phyloP scores from a whole-genome alignment of 352 stramenopile species.

The Phytophthora podocarpi region DNA sequence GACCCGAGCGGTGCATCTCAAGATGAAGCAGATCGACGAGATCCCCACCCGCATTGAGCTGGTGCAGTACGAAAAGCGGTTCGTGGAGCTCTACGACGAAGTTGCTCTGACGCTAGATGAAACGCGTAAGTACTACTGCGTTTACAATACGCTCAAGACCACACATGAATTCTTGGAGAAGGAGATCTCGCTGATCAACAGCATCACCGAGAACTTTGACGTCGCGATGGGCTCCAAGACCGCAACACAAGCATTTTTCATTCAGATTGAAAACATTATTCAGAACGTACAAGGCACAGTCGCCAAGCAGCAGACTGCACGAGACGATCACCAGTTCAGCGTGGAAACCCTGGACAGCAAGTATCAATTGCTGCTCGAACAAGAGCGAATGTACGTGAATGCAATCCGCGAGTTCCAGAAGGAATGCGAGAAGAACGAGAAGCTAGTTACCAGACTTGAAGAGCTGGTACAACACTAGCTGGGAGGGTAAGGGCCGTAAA shows the following conservation, averaged over 20 bases:
- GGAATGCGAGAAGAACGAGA: conserved; percentile 89
- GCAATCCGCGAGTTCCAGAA: conserved; percentile 89
- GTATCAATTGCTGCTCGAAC: conserved; percentile 77
- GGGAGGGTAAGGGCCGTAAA: neutral
- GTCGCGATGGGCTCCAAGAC: conserved; percentile 71
- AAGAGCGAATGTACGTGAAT: conserved; percentile 84
- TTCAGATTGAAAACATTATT: conserved; percentile 76
- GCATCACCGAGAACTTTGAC: conserved; percentile 85
- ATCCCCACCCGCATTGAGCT: conserved; percentile 86
- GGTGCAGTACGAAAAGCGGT: conserved; percentile 91
- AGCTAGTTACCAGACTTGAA: conserved; percentile 37
- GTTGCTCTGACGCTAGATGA: conserved; percentile 89
- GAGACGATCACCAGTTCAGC: conserved; percentile 42
- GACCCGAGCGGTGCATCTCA: conserved; percentile 58
- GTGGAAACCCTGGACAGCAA: conserved; percentile 78
- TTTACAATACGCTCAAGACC: conserved; percentile 89
- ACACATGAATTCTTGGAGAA: conserved; percentile 86
- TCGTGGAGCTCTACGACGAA: conserved; percentile 89
- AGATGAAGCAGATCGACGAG: conserved; percentile 82
- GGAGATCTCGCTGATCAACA: conserved; percentile 87
- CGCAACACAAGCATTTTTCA: conserved; percentile 76
- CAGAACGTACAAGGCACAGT: conserved; percentile 58
- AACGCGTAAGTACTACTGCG: conserved; percentile 87
- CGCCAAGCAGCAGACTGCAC: conserved; percentile 55
- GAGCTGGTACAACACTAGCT: conserved; percentile 9